Base-by-base conservation (phyloP, 2,329 filamentous ascomycete species). In the Fusarium marasasianum region DNA sequence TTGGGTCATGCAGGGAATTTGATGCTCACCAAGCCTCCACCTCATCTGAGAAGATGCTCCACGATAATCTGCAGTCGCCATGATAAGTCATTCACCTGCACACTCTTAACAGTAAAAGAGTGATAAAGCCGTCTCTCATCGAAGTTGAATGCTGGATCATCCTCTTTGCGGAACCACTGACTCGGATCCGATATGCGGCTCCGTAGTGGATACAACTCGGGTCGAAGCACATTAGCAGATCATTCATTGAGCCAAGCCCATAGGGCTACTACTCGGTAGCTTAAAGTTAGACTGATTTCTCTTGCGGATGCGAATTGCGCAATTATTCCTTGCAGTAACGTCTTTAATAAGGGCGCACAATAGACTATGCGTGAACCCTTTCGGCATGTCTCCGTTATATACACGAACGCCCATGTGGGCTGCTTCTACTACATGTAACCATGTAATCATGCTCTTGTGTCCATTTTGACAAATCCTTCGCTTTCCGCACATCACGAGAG, bases 131-230 rank as follows among this genome's bases (percentile, higher is more conserved):
- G 33, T 22, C 14, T 26, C 9, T 24, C 7, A 17, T 17, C 26
- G 24, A 2, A 22, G 10, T 54, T n/a, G 8, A 6, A 17, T 26
- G 11, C 8, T n/a, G 35, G 24, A 38, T 29, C 51, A 29, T 40
- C 13, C 4, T 35, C 58, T 48, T 22, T 55, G 37, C 60, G 41
- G 54, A 31, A 37, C 29, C 40, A 47, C 63, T n/a, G 14, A n/a
- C 10, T 44, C 35, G 66, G 59, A 29, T 70, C 65, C 68, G 66
- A 53, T 35, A 65, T 64, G 53, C 45, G 66, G 66, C 68, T 60
- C 66, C 43, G 71, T 48, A 43, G 69, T 60, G 31, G 71, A 41
- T 50, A 65, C 59, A 40, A 31, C 57, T 50, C 24, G 48, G 15
- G 33, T 41, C 12, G 35, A 45, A 18, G 20, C 24, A 47, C 51